Evolutionary conservation across 768 basidiomycete genomes (phyloP), one percentile per base, ranked within the genome.

Genomic region (Nevesoporus exiguus): DNA sequence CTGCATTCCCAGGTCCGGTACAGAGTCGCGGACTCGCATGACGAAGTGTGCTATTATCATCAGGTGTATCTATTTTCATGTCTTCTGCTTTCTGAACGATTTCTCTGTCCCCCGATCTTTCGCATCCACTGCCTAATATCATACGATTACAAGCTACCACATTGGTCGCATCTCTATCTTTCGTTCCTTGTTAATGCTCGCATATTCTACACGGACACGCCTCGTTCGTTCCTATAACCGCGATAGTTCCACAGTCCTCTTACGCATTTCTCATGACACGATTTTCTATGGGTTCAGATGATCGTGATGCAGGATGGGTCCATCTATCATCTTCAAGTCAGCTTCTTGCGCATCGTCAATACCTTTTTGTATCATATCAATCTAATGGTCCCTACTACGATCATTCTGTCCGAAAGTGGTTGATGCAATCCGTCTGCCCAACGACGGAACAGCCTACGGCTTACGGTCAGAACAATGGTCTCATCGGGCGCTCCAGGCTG

Each of bases 1-100:
- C 88, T 22, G 90, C 88, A 39, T 91, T 92, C 71, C 90, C 64
- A 36, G 65, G 52, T 17, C 62, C 90, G 13, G 47, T 49, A 47
- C 70, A 67, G 51, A 59, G 40, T 24, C 67, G 66, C 11, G 64
- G 60, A 50, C 47, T 44, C 19, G 47, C 52, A 52, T 69, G 55
- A 66, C 50, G 47, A 58, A 51, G 36, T 56, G 48, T 56, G 58
- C 39, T 37, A 37, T 31, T 13, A 46, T 51, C 55, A 54, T 36
- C 40, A 10, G n/a, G 59, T 61, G 56, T 65, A 66, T 67, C 57
- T 66, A 62, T 61, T 37, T 49, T 54, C 54, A 50, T 40, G 55
- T 48, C 47, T 47, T 49, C 14, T 61, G 47, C 55, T 61, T 55
- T 59, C 51, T 37, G 17, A 54, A 57, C 49, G 45, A 59, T 63